These are phyloP conservation scores for Thelonectria rubi DNA, from an alignment of 2,329 filamentous ascomycete genomes.

Conservation along the genomic window DNA sequence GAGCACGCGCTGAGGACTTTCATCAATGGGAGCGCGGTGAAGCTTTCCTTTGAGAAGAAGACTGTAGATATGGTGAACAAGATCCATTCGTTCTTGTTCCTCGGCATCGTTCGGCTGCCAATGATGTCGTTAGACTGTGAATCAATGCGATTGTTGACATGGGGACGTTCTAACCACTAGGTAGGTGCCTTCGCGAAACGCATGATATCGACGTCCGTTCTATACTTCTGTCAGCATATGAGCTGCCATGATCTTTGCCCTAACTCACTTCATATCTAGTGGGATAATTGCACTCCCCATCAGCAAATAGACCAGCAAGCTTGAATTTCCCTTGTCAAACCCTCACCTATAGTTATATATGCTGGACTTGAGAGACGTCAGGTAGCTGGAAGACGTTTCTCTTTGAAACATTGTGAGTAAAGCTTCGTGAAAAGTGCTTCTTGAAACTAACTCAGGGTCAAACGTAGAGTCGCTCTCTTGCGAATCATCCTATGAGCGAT, in stretches of 20 bases:
- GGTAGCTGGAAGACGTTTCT: not conserved
- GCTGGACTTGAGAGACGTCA: not conserved
- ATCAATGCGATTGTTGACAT: too few relatives aligned
- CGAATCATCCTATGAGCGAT: not conserved
- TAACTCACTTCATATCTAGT: not conserved
- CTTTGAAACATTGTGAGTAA: not conserved
- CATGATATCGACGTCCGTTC: constrained; percentile 23
- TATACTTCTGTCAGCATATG: not conserved
- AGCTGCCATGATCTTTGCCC: not conserved
- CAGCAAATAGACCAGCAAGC: not conserved
- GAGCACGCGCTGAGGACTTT: constrained; percentile 18
- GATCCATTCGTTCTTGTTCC: constrained; percentile 25
- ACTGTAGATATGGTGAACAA: constrained; percentile 21
- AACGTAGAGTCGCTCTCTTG: not conserved
- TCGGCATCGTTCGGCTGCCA: constrained; percentile 20
- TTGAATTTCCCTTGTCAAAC: not conserved
- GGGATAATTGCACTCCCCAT: not conserved
- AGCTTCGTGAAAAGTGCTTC: not conserved
- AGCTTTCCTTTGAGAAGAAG: constrained; percentile 12
- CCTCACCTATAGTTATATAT: not conserved
- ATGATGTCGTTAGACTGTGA: not conserved
- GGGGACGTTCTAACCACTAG: constrained; percentile 5
- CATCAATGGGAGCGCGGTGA: constrained; percentile 13
- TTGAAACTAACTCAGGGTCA: not conserved
- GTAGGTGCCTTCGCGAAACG: constrained; percentile 22